phyloP scores from a whole-genome alignment of 140 eudicot genomes.

The Senecio squalidus region DNA sequence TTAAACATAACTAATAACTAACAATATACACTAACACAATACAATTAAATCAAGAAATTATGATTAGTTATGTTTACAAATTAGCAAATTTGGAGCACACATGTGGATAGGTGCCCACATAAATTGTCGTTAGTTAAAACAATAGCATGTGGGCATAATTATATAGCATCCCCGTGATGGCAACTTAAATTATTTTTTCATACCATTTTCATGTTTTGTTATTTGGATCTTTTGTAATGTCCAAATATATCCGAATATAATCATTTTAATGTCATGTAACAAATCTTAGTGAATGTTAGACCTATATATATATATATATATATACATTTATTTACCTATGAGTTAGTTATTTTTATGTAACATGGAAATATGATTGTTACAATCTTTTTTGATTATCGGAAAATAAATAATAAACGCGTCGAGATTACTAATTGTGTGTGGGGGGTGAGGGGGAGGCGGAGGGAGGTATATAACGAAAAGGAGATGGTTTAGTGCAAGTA shows the following conservation, averaged over 20 bases:
- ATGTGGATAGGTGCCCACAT: slow-evolving; percentile 15
- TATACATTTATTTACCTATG: not conserved
- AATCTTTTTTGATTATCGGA: too few species aligned
- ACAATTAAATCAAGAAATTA: not conserved
- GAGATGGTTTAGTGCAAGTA: not conserved
- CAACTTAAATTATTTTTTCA: slow-evolving; percentile 15
- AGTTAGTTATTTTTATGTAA: too few species aligned
- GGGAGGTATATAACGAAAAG: not conserved
- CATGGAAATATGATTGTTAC: too few species aligned
- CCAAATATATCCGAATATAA: slow-evolving; percentile 12
- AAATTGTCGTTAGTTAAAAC: slow-evolving; percentile 15
- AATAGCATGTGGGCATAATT: slow-evolving; percentile 19
- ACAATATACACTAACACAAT: not conserved
- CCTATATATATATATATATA: not conserved
- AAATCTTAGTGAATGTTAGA: not conserved
- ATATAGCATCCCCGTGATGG: slow-evolving; percentile 21
- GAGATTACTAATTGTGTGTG: too few species aligned
- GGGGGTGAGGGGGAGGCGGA: too few species aligned
- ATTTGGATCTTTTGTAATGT: slow-evolving; percentile 7
- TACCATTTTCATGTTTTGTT: slow-evolving; percentile 13
- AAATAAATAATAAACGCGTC: not conserved
- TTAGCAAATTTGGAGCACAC: not conserved
- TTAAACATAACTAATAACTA: too few species aligned
- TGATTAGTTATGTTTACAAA: not conserved
- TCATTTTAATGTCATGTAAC: not conserved